Base-by-base conservation (phyloP, 2,329 filamentous ascomycete genomes). In the Chrysosporium keratinophilum region DNA sequence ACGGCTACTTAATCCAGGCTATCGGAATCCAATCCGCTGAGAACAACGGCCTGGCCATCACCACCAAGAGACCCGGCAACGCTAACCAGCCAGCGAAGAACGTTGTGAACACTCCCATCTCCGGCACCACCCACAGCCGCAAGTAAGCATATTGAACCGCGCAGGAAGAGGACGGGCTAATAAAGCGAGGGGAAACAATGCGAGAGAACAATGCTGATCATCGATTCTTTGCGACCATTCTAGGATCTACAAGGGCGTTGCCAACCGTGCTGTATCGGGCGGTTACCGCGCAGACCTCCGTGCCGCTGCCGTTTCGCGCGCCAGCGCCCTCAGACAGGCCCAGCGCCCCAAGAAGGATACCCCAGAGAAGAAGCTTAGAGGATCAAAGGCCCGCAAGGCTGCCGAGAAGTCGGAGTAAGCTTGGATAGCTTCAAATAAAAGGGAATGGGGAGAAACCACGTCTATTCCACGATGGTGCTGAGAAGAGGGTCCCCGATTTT, bases 171-270 rank as follows among this genome's bases (percentile, higher is more conserved):
- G 23, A 28, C 23, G 23, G 23, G 7, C 7, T 3, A 40, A 31
- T 19, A 46, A 56, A 42, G 48, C 5, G 37, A 54, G 31, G 44
- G n/a, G 37, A 48, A 40, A 12, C 20, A 43, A 23, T 23, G 19
- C 33, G 35, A 41, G 19, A 44, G 17, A 43, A 31, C 17, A n/a
- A 45, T 54, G 20, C 47, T 54, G 34, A 49, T 15, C 12, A 4
- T 28, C 45, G 45, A 19, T 23, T 28, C 20, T n/a, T 20, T 50
- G 33, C 20, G 17, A 35, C 12, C 6, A 3, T 37, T 52, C 49
- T 62, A 93, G 88, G 81, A 85, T 86, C 76, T 97, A 90, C 84
- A 87, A 86, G 78, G 80, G 80, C 66, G 82, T 97, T 71, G 89
- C 89, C 76, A 85, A 82, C 78, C 78, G 79, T 71, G 82, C 84